phyloP scores from a whole-genome alignment of 306 rosid species.

The Lupinus albus region DNA sequence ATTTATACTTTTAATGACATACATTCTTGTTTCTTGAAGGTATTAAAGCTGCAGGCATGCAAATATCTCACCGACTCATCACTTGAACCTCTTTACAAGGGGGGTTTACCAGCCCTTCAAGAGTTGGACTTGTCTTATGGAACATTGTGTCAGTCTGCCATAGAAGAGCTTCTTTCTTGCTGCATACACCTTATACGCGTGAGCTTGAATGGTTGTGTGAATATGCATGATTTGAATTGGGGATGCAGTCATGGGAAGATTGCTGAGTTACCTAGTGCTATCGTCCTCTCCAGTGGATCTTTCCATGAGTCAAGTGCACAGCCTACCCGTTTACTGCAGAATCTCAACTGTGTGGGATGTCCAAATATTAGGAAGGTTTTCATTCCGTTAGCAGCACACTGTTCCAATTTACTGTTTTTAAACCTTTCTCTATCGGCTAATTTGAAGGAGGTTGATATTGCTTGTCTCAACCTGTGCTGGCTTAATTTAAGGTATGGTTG shows the following conservation, averaged over 20 bases:
- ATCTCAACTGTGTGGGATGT: constrained; percentile 94
- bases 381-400: constrained; percentile 82
- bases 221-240: constrained; percentile 98
- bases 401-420: constrained; percentile 62
- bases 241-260: constrained; percentile 51
- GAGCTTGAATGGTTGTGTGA: constrained; percentile 96
- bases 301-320: constrained; percentile 50
- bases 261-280: constrained; percentile 44
- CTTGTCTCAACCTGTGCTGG: constrained; percentile 70
- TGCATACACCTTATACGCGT: constrained; percentile 86
- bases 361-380: constrained; percentile 83
- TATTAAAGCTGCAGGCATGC: constrained; percentile 93
- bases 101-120: constrained; percentile 87
- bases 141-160: constrained; percentile 86
- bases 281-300: constrained; percentile 33
- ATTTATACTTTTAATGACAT: constrained; percentile 14
- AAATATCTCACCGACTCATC: constrained; percentile 82
- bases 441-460: constrained; percentile 86
- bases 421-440: constrained; percentile 84
- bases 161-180: constrained; percentile 95
- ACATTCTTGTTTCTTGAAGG: constrained; percentile 55
- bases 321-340: constrained; percentile 77
- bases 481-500: constrained; percentile 80
- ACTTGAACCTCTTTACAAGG: constrained; percentile 91
- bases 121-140: constrained; percentile 96